Evolutionary conservation across 495 filamentous ascomycete genomes (phyloP).

Genomic region (Ramalina intermedia): DNA sequence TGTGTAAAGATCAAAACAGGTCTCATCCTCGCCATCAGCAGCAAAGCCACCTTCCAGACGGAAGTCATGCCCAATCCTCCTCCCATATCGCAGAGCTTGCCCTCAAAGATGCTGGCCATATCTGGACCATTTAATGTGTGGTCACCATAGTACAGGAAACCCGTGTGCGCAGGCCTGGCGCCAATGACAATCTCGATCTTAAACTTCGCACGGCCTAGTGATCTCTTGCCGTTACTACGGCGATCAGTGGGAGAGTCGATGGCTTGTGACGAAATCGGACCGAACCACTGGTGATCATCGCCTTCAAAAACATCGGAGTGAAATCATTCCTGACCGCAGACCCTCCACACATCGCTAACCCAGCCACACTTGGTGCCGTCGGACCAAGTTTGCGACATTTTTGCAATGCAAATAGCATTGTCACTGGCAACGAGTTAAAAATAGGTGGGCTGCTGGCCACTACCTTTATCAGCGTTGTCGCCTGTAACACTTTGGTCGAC

Average conservation of each 20-base stretch:
- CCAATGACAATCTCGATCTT: not conserved
- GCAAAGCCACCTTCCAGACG: not conserved
- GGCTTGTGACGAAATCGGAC: too few species aligned
- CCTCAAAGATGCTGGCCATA: not conserved
- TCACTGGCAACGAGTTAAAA: not conserved
- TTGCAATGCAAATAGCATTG: slow-evolving; percentile 6
- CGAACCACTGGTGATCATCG: not conserved
- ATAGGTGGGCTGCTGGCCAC: slow-evolving; percentile 4
- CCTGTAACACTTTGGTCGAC: not conserved
- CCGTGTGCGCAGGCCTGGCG: not conserved
- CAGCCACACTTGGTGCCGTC: slow-evolving; percentile 4
- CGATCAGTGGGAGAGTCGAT: too few species aligned
- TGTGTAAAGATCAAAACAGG: not conserved
- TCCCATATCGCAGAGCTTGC: not conserved
- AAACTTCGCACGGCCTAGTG: too few species aligned
- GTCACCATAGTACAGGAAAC: not conserved
- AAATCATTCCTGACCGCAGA: not conserved
- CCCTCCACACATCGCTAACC: not conserved
- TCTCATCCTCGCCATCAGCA: not conserved
- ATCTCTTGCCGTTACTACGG: too few species aligned
- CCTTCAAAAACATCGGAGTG: slow-evolving; percentile 4
- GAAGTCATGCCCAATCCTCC: not conserved
- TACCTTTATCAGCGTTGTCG: not conserved
- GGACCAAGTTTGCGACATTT: slow-evolving; percentile 2
- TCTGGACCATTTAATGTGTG: not conserved